Evolutionary conservation across 1,139 yeast species (phyloP), one percentile per base, ranked within the genome.

Genomic region (Magnusiomyces clavatus): DNA sequence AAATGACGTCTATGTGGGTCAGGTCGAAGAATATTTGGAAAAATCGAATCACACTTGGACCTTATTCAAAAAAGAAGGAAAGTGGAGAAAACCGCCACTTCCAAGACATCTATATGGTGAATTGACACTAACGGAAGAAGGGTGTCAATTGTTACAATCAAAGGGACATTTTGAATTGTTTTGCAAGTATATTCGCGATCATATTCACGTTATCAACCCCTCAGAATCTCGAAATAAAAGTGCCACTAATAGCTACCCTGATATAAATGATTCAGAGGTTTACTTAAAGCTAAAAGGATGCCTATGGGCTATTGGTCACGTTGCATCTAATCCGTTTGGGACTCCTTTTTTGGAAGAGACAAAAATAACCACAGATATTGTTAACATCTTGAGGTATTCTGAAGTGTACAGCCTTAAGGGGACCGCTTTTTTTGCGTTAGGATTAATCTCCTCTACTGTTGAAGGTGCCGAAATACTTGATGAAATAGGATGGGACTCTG

Each of bases 381-480:
- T 80, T 11, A 67, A 71, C 10, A 71, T 83, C 35, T 78, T 85
- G 1, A 69, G 76, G 41, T 64, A 68, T 2, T 78, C 90, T 2
- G 71, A 76, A 3, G 74, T 83, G 17, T 78, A 86, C 74, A 80
- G 82, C 53, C 64, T 90, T 39, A 75, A 83, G 54, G 92, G 92
- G 1, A 77, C 89, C 0, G 86, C 95, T 29, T 86, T 85, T 61
- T 86, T 79, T 60, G 86, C 81, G 1, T 70, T 90, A 43, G 96
- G 97, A 0, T 74, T 87, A 60, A 74, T 89, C 16, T 75, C 95
- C 0, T 74, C 76, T 17, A 87, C 95, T 0, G 72, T 72, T 38
- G 90, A 87, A 61, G 97, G 97, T 0, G 75, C 82, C 37, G 97
- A 89, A 61, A 80, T 89, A n/a, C 69, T 90, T 51, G 96, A 87